Conservation (phyloP, 257 asterid genomes). For the Ilex asprella region DNA sequence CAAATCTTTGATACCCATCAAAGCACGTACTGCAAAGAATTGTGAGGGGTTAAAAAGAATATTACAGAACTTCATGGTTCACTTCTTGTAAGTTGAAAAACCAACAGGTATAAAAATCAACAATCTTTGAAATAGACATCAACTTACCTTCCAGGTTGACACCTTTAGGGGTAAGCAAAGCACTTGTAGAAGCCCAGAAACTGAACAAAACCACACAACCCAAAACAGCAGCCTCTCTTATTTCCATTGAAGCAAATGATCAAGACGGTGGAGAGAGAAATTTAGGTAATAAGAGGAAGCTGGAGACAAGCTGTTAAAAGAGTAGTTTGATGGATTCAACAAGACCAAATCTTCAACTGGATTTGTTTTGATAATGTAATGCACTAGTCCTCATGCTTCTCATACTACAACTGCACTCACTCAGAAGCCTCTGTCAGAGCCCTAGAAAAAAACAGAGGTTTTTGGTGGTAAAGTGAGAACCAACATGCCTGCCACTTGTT, state of each 20-base stretch:
- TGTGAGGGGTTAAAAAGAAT: background rate
- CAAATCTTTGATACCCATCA: constrained; percentile 68
- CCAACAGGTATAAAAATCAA: too few species aligned
- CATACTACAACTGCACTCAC: constrained; percentile 21
- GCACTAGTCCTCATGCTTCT: constrained; percentile 19
- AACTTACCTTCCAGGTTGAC: constrained; percentile 80
- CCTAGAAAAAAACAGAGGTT: constrained; percentile 21
- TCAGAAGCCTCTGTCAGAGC: constrained; percentile 30
- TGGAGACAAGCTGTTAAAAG: background rate
- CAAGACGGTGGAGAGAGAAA: background rate
- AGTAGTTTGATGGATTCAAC: background rate
- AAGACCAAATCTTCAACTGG: background rate
- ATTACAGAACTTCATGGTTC: background rate
- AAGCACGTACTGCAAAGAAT: constrained; percentile 53
- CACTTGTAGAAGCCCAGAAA: constrained; percentile 40
- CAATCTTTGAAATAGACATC: background rate
- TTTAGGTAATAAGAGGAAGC: background rate
- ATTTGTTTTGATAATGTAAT: background rate
- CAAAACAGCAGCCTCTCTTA: constrained; percentile 23
- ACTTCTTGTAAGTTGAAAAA: background rate
- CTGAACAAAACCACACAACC: constrained; percentile 27
- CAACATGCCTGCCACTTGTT: constrained; percentile 64
- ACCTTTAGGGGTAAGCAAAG: constrained; percentile 80
- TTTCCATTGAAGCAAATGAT: constrained; percentile 19
- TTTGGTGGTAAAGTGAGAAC: constrained; percentile 39